Evolutionary conservation across 225 moss, liverwort and hornwort genomes (phyloP).

Genomic region (Polytrichum commune): DNA sequence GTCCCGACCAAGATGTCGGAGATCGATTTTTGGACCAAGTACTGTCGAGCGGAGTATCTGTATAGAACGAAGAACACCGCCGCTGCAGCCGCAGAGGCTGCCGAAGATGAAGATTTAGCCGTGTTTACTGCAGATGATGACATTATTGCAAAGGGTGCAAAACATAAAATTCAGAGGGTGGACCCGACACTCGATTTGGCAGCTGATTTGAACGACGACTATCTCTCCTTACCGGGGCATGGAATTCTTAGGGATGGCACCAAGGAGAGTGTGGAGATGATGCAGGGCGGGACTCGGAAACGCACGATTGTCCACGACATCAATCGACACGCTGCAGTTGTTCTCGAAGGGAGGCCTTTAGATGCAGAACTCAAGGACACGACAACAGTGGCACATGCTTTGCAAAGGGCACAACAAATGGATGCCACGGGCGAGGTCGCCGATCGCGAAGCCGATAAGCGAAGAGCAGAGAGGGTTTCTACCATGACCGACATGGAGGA

Average conservation of each 20-base stretch:
- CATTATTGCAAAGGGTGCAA: conserved; percentile 60
- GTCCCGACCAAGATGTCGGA: conserved; percentile 91
- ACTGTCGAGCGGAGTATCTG: conserved; percentile 95
- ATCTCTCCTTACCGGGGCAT: conserved; percentile 78
- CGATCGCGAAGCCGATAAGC: conserved; percentile 53
- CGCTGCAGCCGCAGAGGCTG: conserved; percentile 93
- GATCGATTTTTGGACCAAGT: conserved; percentile 94
- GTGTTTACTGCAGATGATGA: conserved; percentile 88
- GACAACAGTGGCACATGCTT: conserved; percentile 78
- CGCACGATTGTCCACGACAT: conserved; percentile 91
- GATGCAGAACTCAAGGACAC: conserved; percentile 61
- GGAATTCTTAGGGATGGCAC: conserved; percentile 83
- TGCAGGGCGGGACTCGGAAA: conserved; percentile 40
- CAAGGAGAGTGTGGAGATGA: conserved; percentile 67
- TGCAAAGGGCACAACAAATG: conserved; percentile 61
- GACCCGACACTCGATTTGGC: conserved; percentile 96
- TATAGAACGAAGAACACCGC: conserved; percentile 91
- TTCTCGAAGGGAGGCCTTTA: conserved; percentile 80
- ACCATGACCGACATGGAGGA: conserved; percentile 92
- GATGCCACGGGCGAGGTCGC: conserved; percentile 39
- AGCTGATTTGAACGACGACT: conserved; percentile 90
- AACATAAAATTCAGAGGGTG: conserved; percentile 57
- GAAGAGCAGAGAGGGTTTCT: conserved; percentile 63
- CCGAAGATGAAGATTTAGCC: conserved; percentile 94
- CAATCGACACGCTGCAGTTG: conserved; percentile 93